Evolutionary conservation across 1,284 basidiomycete species (phyloP), one percentile per base, ranked within the genome.

Genomic region (Marasmius sp.): DNA sequence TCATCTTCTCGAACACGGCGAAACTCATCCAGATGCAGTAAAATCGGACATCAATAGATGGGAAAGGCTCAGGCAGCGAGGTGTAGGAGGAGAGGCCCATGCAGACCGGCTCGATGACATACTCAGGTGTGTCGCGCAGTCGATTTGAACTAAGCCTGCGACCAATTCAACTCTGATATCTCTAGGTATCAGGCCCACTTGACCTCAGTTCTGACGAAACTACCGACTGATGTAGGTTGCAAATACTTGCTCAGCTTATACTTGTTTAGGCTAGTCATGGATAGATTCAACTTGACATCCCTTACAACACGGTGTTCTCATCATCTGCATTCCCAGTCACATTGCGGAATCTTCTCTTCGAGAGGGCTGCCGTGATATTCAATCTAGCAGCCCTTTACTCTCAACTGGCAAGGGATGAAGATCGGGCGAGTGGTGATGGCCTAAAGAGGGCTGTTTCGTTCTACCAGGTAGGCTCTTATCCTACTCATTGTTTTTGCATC

Each of bases 11-110:
- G 70, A 85, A 55, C 86, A 91, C 72, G 81, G 84, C 7, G 89
- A 91, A 48, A 85, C 88, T n/a, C 93, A 97, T 70, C 93, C 95
- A 0, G 93, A 95, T 68, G 87, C 89, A n/a, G 96, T 95, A 78
- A 88, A 82, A 72, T 80, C 82, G 68, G 95, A 98, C 73, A 86
- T 96, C 56, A 81, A 81, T 9, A 75, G 76, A 34, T 93, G 95
- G 84, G 85, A 88, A 57, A 72, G 77, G 5, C 77, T 96, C 58
- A 82, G 95, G 39, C 85, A 83, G 57, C 82, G 87, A 54, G 89
- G 81, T 48, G 79, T 85, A 4, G 81, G 80, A 60, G 80, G 79
- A 33, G 74, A 79, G 27, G 78, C 88, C 4, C 93, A 93, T 76
- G 76, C 80, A 57, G 81, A 85, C 73, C 76, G 82, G 67, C 71